These are phyloP conservation scores for Candida sonorensis DNA, from an alignment of 805 yeast genomes.

Conservation along the genomic window DNA sequence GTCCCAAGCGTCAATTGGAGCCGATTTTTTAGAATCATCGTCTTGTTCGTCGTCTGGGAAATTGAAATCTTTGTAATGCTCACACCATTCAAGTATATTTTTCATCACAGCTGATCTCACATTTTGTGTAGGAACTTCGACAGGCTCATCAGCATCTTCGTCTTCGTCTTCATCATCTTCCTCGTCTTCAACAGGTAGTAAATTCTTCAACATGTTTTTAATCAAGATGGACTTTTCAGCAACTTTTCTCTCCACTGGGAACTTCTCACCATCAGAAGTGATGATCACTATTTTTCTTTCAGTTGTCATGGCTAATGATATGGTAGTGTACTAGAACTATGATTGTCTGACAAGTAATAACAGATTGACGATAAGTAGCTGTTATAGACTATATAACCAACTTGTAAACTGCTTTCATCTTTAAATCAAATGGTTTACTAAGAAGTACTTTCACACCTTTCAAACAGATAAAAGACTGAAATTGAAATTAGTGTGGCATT, in stretches of 20 bases:
- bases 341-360: background rate
- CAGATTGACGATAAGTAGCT: background rate
- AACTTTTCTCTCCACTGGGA: conserved; percentile 70
- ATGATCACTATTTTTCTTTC: conserved; percentile 35
- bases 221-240: conserved; percentile 83
- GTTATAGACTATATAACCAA: too few relatives aligned
- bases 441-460: too few relatives aligned
- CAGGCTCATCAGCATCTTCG: conserved; percentile 55
- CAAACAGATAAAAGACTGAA: too few relatives aligned
- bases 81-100: conserved; percentile 95
- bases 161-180: conserved; percentile 34
- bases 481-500: too few relatives aligned
- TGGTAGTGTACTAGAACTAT: too few relatives aligned
- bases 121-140: conserved; percentile 84
- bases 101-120: conserved; percentile 81
- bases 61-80: conserved; percentile 77
- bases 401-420: too few relatives aligned
- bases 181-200: conserved; percentile 31
- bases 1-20: conserved; percentile 95
- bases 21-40: conserved; percentile 78
- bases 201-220: conserved; percentile 80
- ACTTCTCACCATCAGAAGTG: conserved; percentile 76
- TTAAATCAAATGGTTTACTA: too few relatives aligned
- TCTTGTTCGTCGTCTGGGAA: conserved; percentile 76
- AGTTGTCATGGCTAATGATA: conserved; percentile 8